Evolutionary conservation across 2,329 filamentous ascomycete genomes (phyloP).

Genomic region (Paecilomyces dactylethromorphus): DNA sequence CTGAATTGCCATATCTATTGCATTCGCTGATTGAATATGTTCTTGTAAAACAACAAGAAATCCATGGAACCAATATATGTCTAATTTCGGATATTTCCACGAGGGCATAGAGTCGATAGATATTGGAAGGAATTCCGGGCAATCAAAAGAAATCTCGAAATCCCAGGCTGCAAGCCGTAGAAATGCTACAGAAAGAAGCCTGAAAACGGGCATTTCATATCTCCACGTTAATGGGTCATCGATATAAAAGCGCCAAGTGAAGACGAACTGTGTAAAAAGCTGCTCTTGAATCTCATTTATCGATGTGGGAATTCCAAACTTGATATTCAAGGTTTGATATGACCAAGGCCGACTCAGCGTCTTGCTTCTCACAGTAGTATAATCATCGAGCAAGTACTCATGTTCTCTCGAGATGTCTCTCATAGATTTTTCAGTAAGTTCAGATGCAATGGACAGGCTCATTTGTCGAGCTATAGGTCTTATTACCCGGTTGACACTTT

Average conservation of each 20-base stretch:
- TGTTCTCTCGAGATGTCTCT: background rate
- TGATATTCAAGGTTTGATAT: conserved; percentile 9
- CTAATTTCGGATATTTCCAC: background rate
- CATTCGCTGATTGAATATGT: conserved; percentile 3
- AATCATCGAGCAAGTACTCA: background rate
- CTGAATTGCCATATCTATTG: conserved; percentile 5
- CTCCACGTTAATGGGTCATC: conserved; percentile 17
- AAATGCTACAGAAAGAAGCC: conserved; percentile 10
- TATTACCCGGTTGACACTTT: background rate
- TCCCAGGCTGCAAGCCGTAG: conserved; percentile 18
- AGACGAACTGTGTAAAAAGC: conserved; percentile 17
- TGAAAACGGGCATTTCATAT: conserved; percentile 12
- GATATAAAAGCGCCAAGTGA: conserved; percentile 17
- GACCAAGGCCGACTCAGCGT: conserved; percentile 1
- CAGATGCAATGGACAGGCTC: background rate
- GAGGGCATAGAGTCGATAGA: conserved; percentile 2
- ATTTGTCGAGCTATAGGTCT: background rate
- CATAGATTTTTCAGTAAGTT: background rate
- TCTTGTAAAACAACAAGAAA: conserved; percentile 11
- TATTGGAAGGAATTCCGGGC: conserved; percentile 11
- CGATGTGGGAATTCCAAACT: conserved; percentile 11
- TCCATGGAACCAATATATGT: conserved; percentile 1
- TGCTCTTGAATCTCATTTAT: conserved; percentile 20
- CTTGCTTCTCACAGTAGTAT: background rate
- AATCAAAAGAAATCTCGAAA: conserved; percentile 12